Evolutionary conservation across 2,329 filamentous ascomycete species (phyloP).

Genomic region (Cordyceps javanica): DNA sequence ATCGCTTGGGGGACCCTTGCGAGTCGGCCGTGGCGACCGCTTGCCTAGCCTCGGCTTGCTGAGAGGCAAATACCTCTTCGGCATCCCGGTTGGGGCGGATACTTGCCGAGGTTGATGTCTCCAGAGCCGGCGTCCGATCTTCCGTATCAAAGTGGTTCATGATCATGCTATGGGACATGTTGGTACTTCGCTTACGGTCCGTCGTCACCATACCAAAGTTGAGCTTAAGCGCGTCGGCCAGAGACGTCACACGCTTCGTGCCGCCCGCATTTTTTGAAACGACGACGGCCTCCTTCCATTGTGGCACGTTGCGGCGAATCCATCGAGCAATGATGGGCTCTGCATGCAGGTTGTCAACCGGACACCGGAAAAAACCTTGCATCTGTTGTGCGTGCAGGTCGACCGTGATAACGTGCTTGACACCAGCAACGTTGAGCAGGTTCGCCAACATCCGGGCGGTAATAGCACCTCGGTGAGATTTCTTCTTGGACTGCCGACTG

Average conservation of each 20-base stretch:
- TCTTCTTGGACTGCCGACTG: slow-evolving; percentile 98
- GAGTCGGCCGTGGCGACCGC: slow-evolving; percentile 7
- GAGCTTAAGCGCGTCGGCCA: slow-evolving; percentile 92
- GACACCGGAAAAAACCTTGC: slow-evolving; percentile 98
- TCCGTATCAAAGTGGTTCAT: slow-evolving; percentile 60
- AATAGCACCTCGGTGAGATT: slow-evolving; percentile 91
- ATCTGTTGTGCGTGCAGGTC: slow-evolving; percentile 97
- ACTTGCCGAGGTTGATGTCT: slow-evolving; percentile 23
- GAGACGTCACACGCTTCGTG: slow-evolving; percentile 91
- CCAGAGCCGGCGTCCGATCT: slow-evolving; percentile 39
- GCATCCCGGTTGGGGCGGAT: slow-evolving; percentile 17
- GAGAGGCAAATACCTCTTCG: slow-evolving; percentile 21
- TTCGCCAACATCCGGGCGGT: slow-evolving; percentile 97
- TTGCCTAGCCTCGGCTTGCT: slow-evolving; percentile 10
- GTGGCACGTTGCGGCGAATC: slow-evolving; percentile 82
- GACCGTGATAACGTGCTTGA: slow-evolving; percentile 96
- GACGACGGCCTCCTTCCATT: slow-evolving; percentile 88
- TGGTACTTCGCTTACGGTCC: slow-evolving; percentile 59
- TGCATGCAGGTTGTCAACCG: slow-evolving; percentile 94
- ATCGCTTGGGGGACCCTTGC: slow-evolving; percentile 10
- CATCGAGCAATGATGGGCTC: slow-evolving; percentile 93
- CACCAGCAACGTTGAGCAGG: slow-evolving; percentile 83
- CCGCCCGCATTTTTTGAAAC: slow-evolving; percentile 98
- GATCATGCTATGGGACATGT: slow-evolving; percentile 73
- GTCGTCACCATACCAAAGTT: slow-evolving; percentile 97